Percentiles rank a stretch among this genome's conserved stretches.
Evolutionary conservation across 2,329 filamentous ascomycete genomes (phyloP).

Genomic region (Eutypa lata): DNA sequence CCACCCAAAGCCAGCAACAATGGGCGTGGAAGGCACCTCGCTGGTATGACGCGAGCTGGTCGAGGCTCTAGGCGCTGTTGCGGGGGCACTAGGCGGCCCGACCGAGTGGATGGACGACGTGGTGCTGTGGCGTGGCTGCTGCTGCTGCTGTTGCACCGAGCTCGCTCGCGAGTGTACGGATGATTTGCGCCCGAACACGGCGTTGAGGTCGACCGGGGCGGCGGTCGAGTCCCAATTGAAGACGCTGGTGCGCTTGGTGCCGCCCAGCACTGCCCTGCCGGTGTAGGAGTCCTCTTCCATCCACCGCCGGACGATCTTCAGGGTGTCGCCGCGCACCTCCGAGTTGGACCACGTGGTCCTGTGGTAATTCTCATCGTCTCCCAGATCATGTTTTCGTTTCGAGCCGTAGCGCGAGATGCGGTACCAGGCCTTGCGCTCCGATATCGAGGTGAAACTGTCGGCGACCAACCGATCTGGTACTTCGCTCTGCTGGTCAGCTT

Average conservation of each 20-base stretch:
- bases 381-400: conserved; percentile 52
- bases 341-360: conserved; percentile 58
- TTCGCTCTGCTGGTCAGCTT: conserved; percentile 17
- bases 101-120: neutral
- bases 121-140: conserved; percentile 5
- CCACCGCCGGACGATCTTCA: conserved; percentile 61
- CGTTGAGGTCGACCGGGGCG: conserved; percentile 46
- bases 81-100: conserved; percentile 2
- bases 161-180: conserved; percentile 21
- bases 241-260: conserved; percentile 42
- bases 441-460: conserved; percentile 52
- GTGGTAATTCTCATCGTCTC: conserved; percentile 58
- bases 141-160: conserved; percentile 23
- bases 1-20: conserved; percentile 22
- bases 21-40: neutral
- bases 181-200: conserved; percentile 37
- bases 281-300: conserved; percentile 62
- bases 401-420: conserved; percentile 60
- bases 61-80: neutral
- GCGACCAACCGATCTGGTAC: conserved; percentile 45
- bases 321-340: conserved; percentile 48
- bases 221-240: conserved; percentile 61
- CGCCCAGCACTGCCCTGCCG: conserved; percentile 45
- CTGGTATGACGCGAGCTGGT: neutral
- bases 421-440: conserved; percentile 64